Evolutionary conservation across 2,329 filamentous ascomycete genomes (phyloP).

Genomic region (Epichloe aotearoae): DNA sequence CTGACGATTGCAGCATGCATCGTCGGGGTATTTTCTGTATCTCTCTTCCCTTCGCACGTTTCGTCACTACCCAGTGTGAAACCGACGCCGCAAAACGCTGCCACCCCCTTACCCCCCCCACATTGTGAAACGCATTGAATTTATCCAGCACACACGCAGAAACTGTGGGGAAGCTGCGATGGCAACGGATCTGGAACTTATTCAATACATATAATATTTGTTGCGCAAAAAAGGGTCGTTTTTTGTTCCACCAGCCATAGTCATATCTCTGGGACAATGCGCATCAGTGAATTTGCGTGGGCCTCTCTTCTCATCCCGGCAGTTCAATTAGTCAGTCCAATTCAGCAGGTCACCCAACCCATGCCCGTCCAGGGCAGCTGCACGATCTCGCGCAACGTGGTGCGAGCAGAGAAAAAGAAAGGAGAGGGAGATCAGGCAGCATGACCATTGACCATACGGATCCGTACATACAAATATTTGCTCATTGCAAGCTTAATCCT

Average conservation of each 20-base stretch:
- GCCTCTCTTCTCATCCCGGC: too few species aligned
- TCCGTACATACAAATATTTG: too few species aligned
- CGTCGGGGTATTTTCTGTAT: neutral
- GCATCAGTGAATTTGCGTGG: too few species aligned
- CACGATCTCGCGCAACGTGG: constrained; percentile 3
- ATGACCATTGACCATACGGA: too few species aligned
- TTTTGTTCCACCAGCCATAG: too few species aligned
- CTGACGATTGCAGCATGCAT: neutral
- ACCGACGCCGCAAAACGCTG: neutral
- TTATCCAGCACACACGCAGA: neutral
- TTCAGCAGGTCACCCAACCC: neutral
- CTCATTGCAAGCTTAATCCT: too few species aligned
- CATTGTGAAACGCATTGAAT: neutral
- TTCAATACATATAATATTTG: too few species aligned
- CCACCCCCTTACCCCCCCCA: neutral
- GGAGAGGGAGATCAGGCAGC: too few species aligned
- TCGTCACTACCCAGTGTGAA: neutral
- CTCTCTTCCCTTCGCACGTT: neutral
- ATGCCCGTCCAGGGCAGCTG: neutral
- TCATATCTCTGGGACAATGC: too few species aligned
- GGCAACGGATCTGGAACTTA: neutral
- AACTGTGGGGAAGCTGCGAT: neutral
- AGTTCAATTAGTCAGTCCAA: neutral
- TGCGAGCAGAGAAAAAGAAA: too few species aligned
- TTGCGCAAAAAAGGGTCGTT: too few species aligned